Evolutionary conservation across 352 stramenopile genomes (phyloP).

Genomic region (Pythium phragmitis): DNA sequence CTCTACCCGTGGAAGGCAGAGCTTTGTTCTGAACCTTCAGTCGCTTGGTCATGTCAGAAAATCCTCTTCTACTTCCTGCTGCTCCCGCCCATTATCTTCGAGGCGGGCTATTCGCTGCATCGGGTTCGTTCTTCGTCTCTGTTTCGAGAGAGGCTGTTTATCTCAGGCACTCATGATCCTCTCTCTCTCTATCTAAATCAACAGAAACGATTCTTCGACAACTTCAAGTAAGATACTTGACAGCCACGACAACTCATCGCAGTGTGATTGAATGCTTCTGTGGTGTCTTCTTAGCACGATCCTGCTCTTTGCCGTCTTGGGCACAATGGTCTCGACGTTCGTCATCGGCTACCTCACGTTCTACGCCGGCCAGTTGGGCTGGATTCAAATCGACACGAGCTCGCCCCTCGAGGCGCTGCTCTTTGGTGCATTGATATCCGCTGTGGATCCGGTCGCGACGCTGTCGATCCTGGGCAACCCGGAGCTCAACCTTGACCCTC

Average conservation of each 20-base stretch:
- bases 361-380: slow-evolving; percentile 65
- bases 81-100: slow-evolving; percentile 97
- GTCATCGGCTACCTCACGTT: slow-evolving; percentile 94
- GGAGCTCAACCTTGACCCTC: slow-evolving; percentile 89
- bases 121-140: slow-evolving; percentile 31
- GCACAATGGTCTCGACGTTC: slow-evolving; percentile 96
- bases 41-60: slow-evolving; percentile 38
- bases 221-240: slow-evolving; percentile 74
- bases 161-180: background rate
- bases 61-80: slow-evolving; percentile 97
- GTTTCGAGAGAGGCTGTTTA: background rate
- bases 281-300: slow-evolving; percentile 75
- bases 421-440: slow-evolving; percentile 95
- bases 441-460: slow-evolving; percentile 96
- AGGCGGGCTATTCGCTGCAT: slow-evolving; percentile 94
- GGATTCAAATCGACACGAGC: slow-evolving; percentile 88
- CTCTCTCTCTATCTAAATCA: background rate
- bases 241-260: background rate
- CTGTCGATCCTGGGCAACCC: slow-evolving; percentile 94
- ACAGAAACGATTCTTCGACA: slow-evolving; percentile 94
- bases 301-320: slow-evolving; percentile 92
- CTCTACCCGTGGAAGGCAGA: background rate
- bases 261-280: background rate
- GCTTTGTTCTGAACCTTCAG: background rate
- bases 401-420: slow-evolving; percentile 94